Base-by-base conservation (phyloP, 176 grass and related monocot genomes). In the Hyparrhenia diplandra region DNA sequence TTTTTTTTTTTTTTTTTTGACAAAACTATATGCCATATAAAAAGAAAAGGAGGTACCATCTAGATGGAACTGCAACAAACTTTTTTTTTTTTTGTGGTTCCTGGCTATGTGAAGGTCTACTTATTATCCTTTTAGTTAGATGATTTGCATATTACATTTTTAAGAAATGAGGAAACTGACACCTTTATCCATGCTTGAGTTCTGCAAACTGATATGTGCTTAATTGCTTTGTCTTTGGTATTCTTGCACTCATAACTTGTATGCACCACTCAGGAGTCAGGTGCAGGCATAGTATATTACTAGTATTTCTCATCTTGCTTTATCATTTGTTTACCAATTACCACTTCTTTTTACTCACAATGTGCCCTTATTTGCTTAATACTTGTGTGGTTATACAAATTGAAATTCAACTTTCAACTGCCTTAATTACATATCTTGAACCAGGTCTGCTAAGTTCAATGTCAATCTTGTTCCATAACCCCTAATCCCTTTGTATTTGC, bases 311-410 rank as follows among this genome's bases (percentile, higher is more conserved):
- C 13, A 16, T 70, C 23, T 69, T 76, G 36, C 28, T 70, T 39
- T 31, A 64, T 73, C 80, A 61, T 45, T 68, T 80, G 43, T 13
- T 85, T 8, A 2, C n/a, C n/a, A n/a, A n/a, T n/a, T n/a, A n/a
- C 34, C 23, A 39, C 13, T 63, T 71, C 69, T 67, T 77, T 13
- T 2, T 13, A 47, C 31, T 79, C 3, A 54, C 31, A 80, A 34
- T 66, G 11, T 69, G 49, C 51, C 65, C 66, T 78, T 78, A 16
- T 65, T 69, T 79, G 75, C 3, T 37, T 61, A 73, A 73, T 13
- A 52, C 3, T 71, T 30, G 13, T 72, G 8, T 72, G 8, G 10
- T 11, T 47, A 10, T 21, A 8, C 16, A 49, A 73, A 73, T 28
- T 52, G 4, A 61, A 68, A 84, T 69, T 10, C 24, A 24, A 51